Percentiles rank a stretch among this genome's conserved stretches.
phyloP scores from a whole-genome alignment of 148 eudicot genomes.

The Rhododendron griersonianum region DNA sequence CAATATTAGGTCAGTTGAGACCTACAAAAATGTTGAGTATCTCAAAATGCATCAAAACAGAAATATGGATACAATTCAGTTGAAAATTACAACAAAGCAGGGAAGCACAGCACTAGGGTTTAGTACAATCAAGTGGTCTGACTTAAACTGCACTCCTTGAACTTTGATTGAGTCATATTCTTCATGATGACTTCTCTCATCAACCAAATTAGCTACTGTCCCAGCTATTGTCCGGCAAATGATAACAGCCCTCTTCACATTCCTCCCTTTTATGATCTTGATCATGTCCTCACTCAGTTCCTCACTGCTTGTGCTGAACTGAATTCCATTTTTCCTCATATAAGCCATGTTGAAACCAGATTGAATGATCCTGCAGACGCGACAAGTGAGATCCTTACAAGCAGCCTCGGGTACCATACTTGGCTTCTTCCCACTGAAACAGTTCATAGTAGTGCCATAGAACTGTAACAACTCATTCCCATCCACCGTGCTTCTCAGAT shows the following conservation, averaged over 20 bases:
- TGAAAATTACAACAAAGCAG: conserved; percentile 15
- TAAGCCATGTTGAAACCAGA: conserved; percentile 11
- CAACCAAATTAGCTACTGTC: conserved; percentile 1
- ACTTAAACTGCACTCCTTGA: neutral
- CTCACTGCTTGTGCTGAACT: conserved; percentile 13
- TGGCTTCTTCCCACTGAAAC: conserved; percentile 5
- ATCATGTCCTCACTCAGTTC: conserved; percentile 4
- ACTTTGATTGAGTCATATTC: conserved; percentile 13
- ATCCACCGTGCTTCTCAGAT: conserved; percentile 24
- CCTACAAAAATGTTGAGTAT: neutral
- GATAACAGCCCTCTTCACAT: conserved; percentile 9
- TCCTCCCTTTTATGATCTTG: neutral
- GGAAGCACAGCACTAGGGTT: conserved; percentile 20
- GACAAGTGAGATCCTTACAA: conserved; percentile 7
- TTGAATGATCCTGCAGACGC: neutral
- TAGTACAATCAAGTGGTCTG: conserved; percentile 14
- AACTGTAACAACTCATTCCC: conserved; percentile 22
- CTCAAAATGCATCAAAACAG: neutral
- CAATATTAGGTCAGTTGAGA: neutral
- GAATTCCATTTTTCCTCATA: conserved; percentile 10
- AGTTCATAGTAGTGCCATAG: conserved; percentile 19
- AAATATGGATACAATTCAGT: neutral
- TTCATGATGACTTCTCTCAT: neutral
- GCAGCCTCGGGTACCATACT: neutral
- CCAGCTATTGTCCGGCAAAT: conserved; percentile 16